Evolutionary conservation across 768 basidiomycete species (phyloP).

Genomic region (Strobilomyces dryophilus): DNA sequence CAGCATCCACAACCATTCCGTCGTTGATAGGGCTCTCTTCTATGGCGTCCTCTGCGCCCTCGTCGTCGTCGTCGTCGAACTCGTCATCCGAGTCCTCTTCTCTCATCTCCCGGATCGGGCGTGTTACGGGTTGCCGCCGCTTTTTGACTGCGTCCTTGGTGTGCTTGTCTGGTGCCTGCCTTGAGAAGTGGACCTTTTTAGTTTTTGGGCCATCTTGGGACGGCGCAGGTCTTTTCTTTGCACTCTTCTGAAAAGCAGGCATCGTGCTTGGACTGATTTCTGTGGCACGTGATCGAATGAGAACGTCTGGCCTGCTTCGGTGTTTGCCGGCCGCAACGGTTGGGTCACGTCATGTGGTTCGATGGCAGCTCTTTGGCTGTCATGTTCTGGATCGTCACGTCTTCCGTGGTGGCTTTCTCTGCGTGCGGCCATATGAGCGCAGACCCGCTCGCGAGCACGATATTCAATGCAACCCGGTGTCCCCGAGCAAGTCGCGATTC

Average conservation of each 20-base stretch:
- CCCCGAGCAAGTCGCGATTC: background rate
- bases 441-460: background rate
- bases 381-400: constrained; percentile 21
- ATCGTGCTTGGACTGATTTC: constrained; percentile 25
- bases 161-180: constrained; percentile 18
- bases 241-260: constrained; percentile 38
- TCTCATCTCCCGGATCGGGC: constrained; percentile 27
- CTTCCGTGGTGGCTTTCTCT: constrained; percentile 20
- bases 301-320: no score
- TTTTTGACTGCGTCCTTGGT: constrained; percentile 41
- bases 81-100: constrained; percentile 37
- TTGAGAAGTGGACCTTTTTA: constrained; percentile 52
- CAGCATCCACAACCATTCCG: constrained; percentile 28
- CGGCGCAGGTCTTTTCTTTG: constrained; percentile 49
- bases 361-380: constrained; percentile 7
- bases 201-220: constrained; percentile 44
- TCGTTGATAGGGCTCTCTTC: constrained; percentile 25
- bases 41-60: constrained; percentile 27
- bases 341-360: constrained; percentile 11
- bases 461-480: no score
- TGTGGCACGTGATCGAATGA: constrained; percentile 17
- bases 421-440: constrained; percentile 6
- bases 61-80: constrained; percentile 26
- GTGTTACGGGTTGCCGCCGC: constrained; percentile 61
- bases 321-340: constrained; percentile 8